phyloP scores from a whole-genome alignment of 768 basidiomycete genomes.

The Rhizopogon vesiculosus region DNA sequence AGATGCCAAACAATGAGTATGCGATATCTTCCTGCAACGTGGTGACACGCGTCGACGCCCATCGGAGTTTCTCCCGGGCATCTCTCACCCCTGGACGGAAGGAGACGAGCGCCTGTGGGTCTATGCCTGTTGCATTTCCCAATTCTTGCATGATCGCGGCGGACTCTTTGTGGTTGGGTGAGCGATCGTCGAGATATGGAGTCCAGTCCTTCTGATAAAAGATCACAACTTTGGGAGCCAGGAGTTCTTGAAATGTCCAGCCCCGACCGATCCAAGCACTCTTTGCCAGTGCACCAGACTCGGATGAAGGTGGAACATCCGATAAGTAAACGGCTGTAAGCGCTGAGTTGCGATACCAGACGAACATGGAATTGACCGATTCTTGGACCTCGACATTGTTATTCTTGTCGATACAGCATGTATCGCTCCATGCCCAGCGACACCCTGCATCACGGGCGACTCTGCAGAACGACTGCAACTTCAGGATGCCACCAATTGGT shows the following conservation, averaged over 20 bases:
- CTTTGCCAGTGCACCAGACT: conserved; percentile 9
- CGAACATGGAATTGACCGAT: conserved; percentile 26
- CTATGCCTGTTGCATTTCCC: background rate
- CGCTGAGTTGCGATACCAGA: conserved; percentile 21
- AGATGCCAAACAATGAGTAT: conserved; percentile 1
- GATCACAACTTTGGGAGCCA: conserved; percentile 17
- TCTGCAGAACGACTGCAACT: conserved; percentile 16
- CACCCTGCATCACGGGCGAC: conserved; percentile 13
- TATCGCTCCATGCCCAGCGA: conserved; percentile 24
- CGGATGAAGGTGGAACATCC: conserved; percentile 12
- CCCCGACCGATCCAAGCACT: conserved; percentile 22
- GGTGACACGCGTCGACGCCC: background rate
- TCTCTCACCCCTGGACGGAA: background rate
- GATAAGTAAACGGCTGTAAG: conserved; percentile 21
- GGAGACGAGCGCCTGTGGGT: background rate
- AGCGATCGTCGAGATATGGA: background rate
- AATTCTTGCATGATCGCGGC: background rate
- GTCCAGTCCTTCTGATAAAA: conserved; percentile 23
- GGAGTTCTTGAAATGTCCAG: conserved; percentile 22
- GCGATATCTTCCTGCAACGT: background rate
- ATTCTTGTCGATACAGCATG: conserved; percentile 24
- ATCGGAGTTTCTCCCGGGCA: background rate
- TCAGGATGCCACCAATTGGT: conserved; percentile 8
- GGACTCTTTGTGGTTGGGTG: background rate
- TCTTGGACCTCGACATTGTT: conserved; percentile 26